Base-by-base conservation (phyloP, 345 rosid genomes). In the Brassica rapa region DNA sequence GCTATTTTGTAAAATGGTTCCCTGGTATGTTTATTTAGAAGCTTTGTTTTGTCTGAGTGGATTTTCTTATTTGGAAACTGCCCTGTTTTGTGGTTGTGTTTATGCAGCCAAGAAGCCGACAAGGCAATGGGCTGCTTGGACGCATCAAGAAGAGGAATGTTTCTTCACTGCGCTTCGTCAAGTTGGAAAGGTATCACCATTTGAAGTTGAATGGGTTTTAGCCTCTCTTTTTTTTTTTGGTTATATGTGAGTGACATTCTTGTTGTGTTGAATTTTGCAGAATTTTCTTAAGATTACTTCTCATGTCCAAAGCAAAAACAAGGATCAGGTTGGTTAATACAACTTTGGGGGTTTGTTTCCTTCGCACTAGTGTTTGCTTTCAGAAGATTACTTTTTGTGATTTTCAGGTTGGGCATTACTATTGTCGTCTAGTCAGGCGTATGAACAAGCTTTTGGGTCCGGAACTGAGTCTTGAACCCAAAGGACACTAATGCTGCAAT, bases 111-210 rank as follows among this genome's bases (percentile, higher is more conserved):
- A 91, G 85, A 93, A 82, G 80, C 89, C 96, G 23, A 95, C 96
- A 21, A 80, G 98, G 69, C 96, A 96, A 73, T 96, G 99, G 99
- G 98, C 98, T 84, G 98, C 99, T 75, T 96, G 99, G 99, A 96
- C 99, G 39, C 97, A 88, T 72, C 88, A 93, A 85, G 99, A 96
- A 86, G 98, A 96, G 80, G 98, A 93, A 86, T 87, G 94, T 82
- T 95, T 95, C 85, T 95, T 95, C 84, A 86, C 89, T 79, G 99
- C 99, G 16, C 86, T 96, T 82, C 94, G 98, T 73, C 99, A 93
- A 90, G 97, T 91, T 84, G 99, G 99, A 82, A 96, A 96, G 96
- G 98, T 82, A 85, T 72, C 10, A 5, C 84, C 70, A 71, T 19
- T 73, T 66, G 33, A 41, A 60, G n/a, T 62, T 56, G 68, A 24